Percentiles rank a stretch among this genome's conserved stretches.
Evolutionary conservation across 106 monocot species (phyloP).

Genomic region (Allium sativum): DNA sequence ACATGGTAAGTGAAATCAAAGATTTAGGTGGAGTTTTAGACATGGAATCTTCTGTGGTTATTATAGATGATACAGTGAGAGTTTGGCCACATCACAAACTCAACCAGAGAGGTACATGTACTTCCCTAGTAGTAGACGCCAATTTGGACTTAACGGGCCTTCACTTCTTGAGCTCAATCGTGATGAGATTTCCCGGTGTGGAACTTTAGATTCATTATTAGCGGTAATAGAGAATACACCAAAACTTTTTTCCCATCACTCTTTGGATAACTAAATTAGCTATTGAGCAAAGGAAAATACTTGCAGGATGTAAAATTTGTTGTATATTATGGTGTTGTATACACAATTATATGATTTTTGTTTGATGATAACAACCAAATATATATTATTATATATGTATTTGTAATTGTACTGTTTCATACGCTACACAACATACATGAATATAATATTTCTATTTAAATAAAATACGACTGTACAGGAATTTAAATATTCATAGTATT

Average conservation of each 20-base stretch:
- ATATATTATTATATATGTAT: too few relatives aligned
- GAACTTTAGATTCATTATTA: constrained; percentile 74
- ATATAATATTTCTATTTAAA: too few relatives aligned
- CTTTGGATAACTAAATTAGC: constrained; percentile 74
- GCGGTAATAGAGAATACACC: constrained; percentile 78
- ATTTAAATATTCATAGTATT: too few relatives aligned
- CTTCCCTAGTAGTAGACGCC: constrained; percentile 87
- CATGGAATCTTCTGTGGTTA: constrained; percentile 94
- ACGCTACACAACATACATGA: too few relatives aligned
- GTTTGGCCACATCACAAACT: constrained; percentile 96
- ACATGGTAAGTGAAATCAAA: constrained; percentile 78
- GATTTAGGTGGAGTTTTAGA: constrained; percentile 93
- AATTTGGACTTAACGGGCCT: constrained; percentile 88
- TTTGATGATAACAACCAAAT: too few relatives aligned
- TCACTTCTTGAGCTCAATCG: constrained; percentile 92
- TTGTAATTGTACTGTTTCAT: too few relatives aligned
- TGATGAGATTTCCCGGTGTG: constrained; percentile 88
- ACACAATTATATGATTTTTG: too few relatives aligned
- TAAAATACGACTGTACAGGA: too few relatives aligned
- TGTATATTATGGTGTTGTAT: too few relatives aligned
- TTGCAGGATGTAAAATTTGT: constrained; percentile 72
- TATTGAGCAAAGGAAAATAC: constrained; percentile 67
- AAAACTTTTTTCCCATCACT: constrained; percentile 59
- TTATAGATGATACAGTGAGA: constrained; percentile 83
- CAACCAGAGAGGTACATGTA: constrained; percentile 64